Evolutionary conservation across 306 rosid genomes (phyloP).

Genomic region (Quercus mongolica): DNA sequence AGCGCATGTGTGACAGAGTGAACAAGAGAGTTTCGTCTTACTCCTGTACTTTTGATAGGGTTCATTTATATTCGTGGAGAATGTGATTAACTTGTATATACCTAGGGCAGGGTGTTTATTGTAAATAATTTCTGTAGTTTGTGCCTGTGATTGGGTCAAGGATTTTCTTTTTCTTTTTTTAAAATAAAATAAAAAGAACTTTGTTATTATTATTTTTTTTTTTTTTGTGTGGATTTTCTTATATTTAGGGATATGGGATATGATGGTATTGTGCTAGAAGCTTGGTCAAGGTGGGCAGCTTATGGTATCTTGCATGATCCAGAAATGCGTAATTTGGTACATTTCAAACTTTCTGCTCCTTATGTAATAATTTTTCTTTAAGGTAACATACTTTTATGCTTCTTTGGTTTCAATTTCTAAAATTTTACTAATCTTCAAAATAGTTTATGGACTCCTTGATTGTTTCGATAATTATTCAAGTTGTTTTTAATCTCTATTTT

Average conservation of each 20-base stretch:
- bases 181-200: too few relatives aligned
- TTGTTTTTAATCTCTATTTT: background rate
- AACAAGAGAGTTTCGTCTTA: too few relatives aligned
- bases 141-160: conserved; percentile 1
- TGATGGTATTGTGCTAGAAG: conserved; percentile 91
- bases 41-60: too few relatives aligned
- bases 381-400: conserved; percentile 4
- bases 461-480: background rate
- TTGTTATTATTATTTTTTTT: background rate
- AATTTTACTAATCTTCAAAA: background rate
- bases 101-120: background rate
- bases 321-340: conserved; percentile 65
- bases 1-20: too few relatives aligned
- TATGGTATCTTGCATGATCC: conserved; percentile 75
- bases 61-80: too few relatives aligned
- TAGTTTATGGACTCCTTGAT: background rate
- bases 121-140: conserved; percentile 2
- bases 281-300: conserved; percentile 98
- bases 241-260: conserved; percentile 85
- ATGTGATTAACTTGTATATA: background rate
- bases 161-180: background rate
- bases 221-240: conserved; percentile 12
- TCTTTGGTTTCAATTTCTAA: conserved; percentile 2
- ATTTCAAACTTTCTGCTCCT: conserved; percentile 18
- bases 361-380: background rate